Percentiles rank a stretch among this genome's conserved stretches.
Conservation (phyloP, 257 asterid genomes). For the Solanum sejunctum region DNA sequence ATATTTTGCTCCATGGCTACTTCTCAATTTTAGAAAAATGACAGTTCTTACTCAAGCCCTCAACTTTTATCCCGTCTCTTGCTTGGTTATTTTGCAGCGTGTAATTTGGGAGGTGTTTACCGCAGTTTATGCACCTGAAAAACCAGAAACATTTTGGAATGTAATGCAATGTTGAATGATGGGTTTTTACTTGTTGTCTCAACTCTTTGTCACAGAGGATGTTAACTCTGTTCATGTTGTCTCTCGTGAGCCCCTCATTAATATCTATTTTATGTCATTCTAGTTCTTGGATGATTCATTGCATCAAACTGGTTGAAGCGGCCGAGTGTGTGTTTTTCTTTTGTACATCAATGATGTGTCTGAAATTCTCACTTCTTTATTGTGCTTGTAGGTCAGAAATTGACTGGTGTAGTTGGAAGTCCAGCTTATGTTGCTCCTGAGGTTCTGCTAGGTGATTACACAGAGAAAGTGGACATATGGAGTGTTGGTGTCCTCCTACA, state of each 20-base stretch:
- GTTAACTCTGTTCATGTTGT: not conserved
- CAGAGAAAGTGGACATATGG: constrained; percentile 85
- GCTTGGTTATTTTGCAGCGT: not conserved
- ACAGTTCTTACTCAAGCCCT: not conserved
- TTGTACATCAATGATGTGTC: not conserved
- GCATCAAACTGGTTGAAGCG: not conserved
- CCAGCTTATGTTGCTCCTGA: constrained; percentile 95
- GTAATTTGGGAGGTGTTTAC: not conserved
- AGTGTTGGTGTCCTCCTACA: constrained; percentile 85
- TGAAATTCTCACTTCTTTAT: not conserved
- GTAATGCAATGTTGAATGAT: not conserved
- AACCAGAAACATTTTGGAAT: not conserved
- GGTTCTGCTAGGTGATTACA: constrained; percentile 69
- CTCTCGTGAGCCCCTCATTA: not conserved
- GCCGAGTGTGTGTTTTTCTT: not conserved
- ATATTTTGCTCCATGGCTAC: not conserved
- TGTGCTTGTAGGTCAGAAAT: constrained; percentile 47
- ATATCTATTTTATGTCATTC: not conserved
- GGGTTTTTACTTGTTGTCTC: not conserved
- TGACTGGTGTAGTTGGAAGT: constrained; percentile 77
- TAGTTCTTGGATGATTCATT: not conserved
- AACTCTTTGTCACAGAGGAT: not conserved
- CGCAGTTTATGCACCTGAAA: not conserved
- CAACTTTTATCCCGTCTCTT: not conserved
- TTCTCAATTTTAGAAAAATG: not conserved